Evolutionary conservation across 257 asterid genomes (phyloP).

Genomic region (Petunia secreta): DNA sequence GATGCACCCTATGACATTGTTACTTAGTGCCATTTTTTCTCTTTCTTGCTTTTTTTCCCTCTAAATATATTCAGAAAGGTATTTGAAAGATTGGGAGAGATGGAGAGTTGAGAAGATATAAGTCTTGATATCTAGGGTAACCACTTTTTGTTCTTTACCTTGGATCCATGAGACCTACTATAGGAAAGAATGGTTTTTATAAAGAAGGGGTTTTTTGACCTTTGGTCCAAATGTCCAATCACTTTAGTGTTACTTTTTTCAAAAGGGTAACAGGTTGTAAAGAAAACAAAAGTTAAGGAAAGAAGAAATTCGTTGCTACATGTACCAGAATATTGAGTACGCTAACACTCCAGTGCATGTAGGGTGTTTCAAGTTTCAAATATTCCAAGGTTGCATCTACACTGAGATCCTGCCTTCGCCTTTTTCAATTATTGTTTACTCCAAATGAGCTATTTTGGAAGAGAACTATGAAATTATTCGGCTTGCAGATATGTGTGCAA

Average conservation of each 20-base stretch:
- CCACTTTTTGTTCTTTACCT: constrained; percentile 31
- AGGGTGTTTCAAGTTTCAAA: constrained; percentile 9
- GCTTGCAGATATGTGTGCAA: too few species aligned
- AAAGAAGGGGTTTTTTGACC: constrained; percentile 18
- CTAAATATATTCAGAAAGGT: background rate
- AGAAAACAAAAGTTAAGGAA: constrained; percentile 44
- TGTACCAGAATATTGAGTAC: background rate
- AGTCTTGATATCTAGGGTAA: constrained; percentile 24
- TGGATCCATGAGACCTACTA: constrained; percentile 35
- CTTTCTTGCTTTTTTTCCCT: background rate
- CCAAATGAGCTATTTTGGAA: too few species aligned
- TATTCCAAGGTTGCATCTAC: constrained; percentile 11
- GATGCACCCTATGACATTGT: constrained; percentile 69
- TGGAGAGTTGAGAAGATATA: constrained; percentile 16
- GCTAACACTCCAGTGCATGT: background rate
- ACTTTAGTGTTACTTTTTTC: constrained; percentile 44
- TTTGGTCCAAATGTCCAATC: constrained; percentile 33
- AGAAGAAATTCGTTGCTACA: constrained; percentile 43
- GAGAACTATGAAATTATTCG: too few species aligned
- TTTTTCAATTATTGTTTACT: background rate
- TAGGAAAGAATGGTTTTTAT: constrained; percentile 3
- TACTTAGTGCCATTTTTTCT: constrained; percentile 68
- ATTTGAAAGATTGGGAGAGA: background rate
- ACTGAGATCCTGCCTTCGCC: background rate
- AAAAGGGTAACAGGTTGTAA: constrained; percentile 44